Conservation (phyloP, 768 basidiomycete species). For the Hortiboletus campestris region DNA sequence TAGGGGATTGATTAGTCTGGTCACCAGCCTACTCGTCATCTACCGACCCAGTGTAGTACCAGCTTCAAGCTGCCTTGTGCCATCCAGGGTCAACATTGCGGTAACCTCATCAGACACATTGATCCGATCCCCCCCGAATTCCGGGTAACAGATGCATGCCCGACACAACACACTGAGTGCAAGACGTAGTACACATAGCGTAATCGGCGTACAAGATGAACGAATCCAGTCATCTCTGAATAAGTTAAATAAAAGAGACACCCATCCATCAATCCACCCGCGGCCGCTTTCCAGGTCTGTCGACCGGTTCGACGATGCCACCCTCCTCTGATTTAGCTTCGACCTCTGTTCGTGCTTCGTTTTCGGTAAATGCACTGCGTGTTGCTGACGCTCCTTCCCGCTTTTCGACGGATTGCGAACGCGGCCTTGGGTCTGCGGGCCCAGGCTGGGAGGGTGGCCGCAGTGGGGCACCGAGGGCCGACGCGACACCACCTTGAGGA, state of each 20-base stretch:
- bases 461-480: slow-evolving; percentile 1
- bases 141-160: too few relatives aligned
- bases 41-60: too few relatives aligned
- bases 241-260: slow-evolving; percentile 16
- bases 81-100: too few relatives aligned
- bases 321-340: slow-evolving; percentile 19
- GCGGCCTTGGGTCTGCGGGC: slow-evolving; percentile 12
- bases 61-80: too few relatives aligned
- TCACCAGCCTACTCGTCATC: too few relatives aligned
- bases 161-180: neutral
- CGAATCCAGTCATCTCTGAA: slow-evolving; percentile 10
- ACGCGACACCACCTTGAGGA: slow-evolving; percentile 12
- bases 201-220: slow-evolving; percentile 9
- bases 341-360: slow-evolving; percentile 22
- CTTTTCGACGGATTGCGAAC: slow-evolving; percentile 31
- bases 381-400: slow-evolving; percentile 16
- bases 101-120: too few relatives aligned
- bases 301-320: slow-evolving; percentile 14
- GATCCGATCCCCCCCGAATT: too few relatives aligned
- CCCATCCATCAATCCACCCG: slow-evolving; percentile 28
- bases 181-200: slow-evolving; percentile 6
- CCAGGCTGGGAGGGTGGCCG: slow-evolving; percentile 21
- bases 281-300: slow-evolving; percentile 32
- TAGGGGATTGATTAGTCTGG: too few relatives aligned
- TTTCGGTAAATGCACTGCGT: slow-evolving; percentile 12